phyloP scores from a whole-genome alignment of 306 rosid genomes.

The Macrotyloma uniflorum region DNA sequence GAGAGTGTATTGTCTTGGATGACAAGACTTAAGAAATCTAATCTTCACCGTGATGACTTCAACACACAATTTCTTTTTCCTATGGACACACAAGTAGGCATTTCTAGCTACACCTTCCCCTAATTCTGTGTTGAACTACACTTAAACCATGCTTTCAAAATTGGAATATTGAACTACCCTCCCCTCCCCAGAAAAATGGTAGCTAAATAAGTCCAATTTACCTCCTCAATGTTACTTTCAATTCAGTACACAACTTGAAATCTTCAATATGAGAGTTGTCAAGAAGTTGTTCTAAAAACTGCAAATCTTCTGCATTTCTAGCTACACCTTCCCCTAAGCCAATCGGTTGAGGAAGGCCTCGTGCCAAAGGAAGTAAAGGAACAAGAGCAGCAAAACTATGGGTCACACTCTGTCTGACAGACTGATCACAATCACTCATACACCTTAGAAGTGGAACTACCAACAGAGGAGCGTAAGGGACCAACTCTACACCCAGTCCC shows the following conservation, averaged over 20 bases:
- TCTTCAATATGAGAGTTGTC: slow-evolving; percentile 97
- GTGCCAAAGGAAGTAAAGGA: slow-evolving; percentile 95
- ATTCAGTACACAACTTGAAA: slow-evolving; percentile 73
- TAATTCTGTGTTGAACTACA: too few relatives aligned
- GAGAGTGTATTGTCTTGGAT: not conserved
- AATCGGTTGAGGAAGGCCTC: slow-evolving; percentile 91
- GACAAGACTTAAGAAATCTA: slow-evolving; percentile 6
- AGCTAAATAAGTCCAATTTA: slow-evolving; percentile 36
- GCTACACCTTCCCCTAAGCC: slow-evolving; percentile 70
- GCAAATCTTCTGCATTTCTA: slow-evolving; percentile 75
- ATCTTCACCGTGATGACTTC: slow-evolving; percentile 5
- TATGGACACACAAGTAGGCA: not conserved
- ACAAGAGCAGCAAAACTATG: slow-evolving; percentile 99
- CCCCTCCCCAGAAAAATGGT: not conserved
- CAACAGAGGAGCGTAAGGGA: slow-evolving; percentile 88
- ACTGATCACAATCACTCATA: slow-evolving; percentile 95
- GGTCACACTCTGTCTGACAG: slow-evolving; percentile 96
- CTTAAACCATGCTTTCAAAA: slow-evolving; percentile 24
- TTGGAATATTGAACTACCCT: not conserved
- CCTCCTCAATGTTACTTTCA: slow-evolving; percentile 91
- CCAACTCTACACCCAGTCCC: slow-evolving; percentile 86
- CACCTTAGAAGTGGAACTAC: slow-evolving; percentile 97
- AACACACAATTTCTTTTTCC: not conserved
- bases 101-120: too few relatives aligned
- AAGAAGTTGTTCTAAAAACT: slow-evolving; percentile 92